Conservation (phyloP, 495 filamentous ascomycete species). For the Zalerion maritima region DNA sequence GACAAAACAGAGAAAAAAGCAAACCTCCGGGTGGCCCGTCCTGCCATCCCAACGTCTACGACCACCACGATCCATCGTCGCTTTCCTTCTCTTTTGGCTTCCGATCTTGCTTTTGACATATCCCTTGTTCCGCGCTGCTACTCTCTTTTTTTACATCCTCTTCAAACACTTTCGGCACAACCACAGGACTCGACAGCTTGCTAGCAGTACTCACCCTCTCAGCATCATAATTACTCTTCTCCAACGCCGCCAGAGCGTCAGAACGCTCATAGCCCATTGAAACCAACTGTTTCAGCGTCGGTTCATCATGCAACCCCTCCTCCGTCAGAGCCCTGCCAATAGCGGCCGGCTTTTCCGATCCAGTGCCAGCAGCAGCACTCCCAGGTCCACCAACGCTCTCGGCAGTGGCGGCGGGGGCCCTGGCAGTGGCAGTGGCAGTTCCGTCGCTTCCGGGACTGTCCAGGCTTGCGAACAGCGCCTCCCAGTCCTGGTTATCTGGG, state of each 20-base stretch:
- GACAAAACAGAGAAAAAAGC: too few relatives aligned
- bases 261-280: conserved; percentile 78
- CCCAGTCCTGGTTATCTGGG: conserved; percentile 70
- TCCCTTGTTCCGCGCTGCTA: too few relatives aligned
- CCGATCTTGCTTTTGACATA: too few relatives aligned
- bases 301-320: conserved; percentile 73
- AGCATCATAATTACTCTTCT: conserved; percentile 91
- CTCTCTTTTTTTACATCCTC: too few relatives aligned
- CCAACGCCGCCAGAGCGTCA: conserved; percentile 69
- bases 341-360: conserved; percentile 10
- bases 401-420: conserved; percentile 8
- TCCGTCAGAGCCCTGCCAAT: conserved; percentile 56
- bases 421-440: conserved; percentile 12
- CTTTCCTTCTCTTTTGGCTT: too few relatives aligned
- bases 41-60: too few relatives aligned
- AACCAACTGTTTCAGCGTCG: conserved; percentile 78
- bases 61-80: too few relatives aligned
- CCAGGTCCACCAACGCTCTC: conserved; percentile 14
- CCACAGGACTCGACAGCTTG: too few relatives aligned
- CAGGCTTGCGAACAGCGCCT: conserved; percentile 77
- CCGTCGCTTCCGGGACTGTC: conserved; percentile 41
- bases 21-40: too few relatives aligned
- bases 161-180: too few relatives aligned
- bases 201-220: conserved; percentile 58
- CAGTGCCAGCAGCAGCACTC: conserved; percentile 5